Percentiles rank a stretch among this genome's conserved stretches.
These are phyloP conservation scores for Neodidymelliopsis sp. DNA, from an alignment of 2,329 filamentous ascomycete species.

Conservation along the genomic window DNA sequence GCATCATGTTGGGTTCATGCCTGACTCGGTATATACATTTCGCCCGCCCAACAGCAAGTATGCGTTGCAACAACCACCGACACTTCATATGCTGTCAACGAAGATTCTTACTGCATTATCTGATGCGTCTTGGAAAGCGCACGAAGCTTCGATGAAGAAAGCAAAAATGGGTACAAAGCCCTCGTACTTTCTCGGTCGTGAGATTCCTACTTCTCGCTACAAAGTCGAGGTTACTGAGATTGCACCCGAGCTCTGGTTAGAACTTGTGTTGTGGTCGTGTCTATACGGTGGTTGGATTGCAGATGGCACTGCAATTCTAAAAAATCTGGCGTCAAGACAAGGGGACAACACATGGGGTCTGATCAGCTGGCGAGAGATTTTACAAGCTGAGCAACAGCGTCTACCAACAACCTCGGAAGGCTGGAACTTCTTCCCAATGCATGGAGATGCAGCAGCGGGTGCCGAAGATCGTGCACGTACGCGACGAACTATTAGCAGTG, in stretches of 20 bases:
- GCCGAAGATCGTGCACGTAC: conserved; percentile 41
- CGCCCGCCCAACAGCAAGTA: conserved; percentile 42
- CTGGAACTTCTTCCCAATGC: conserved; percentile 37
- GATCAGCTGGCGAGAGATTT: conserved; percentile 54
- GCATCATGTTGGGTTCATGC: conserved; percentile 57
- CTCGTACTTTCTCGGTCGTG: conserved; percentile 51
- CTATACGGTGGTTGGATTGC: conserved; percentile 57
- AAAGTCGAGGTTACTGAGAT: conserved; percentile 51
- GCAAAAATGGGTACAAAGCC: conserved; percentile 44
- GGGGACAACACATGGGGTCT: conserved; percentile 38
- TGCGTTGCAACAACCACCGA: conserved; percentile 56
- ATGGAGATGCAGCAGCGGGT: conserved; percentile 24
- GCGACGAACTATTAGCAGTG: conserved; percentile 62
- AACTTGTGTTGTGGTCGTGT: conserved; percentile 61
- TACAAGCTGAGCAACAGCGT: conserved; percentile 41
- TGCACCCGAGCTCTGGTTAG: conserved; percentile 58
- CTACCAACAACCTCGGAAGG: conserved; percentile 17
- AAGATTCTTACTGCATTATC: conserved; percentile 59
- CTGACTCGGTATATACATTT: conserved; percentile 55
- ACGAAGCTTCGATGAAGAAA: conserved; percentile 47
- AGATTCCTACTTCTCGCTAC: conserved; percentile 54
- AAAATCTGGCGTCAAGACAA: conserved; percentile 33
- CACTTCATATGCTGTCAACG: conserved; percentile 56
- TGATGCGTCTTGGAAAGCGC: conserved; percentile 59
- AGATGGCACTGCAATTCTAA: conserved; percentile 53